Conservation (phyloP, 208 protist species). For the Leishmania tropica region DNA sequence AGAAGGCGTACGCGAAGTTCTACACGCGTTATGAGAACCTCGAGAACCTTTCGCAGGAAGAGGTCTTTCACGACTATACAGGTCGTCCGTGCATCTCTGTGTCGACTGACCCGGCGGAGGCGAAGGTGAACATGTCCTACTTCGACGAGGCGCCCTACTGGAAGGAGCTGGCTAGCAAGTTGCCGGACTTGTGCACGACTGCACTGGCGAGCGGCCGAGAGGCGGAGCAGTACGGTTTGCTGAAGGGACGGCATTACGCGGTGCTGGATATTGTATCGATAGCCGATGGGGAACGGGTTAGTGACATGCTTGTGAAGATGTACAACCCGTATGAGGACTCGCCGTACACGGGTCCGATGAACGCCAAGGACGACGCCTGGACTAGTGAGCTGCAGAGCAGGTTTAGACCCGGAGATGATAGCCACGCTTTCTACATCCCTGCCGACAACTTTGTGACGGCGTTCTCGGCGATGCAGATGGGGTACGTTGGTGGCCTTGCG, state of each 20-base stretch:
- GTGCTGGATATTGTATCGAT: conserved; percentile 44
- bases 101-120: conserved; percentile 37
- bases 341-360: conserved; percentile 49
- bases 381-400: conserved; percentile 33
- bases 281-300: conserved; percentile 20
- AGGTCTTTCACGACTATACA: conserved; percentile 71
- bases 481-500: conserved; percentile 35
- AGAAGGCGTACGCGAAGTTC: conserved; percentile 85
- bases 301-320: conserved; percentile 44
- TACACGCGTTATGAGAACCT: conserved; percentile 77
- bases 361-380: conserved; percentile 45
- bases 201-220: conserved; percentile 33
- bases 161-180: conserved; percentile 31
- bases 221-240: conserved; percentile 36
- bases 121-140: conserved; percentile 43
- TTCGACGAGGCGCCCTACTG: conserved; percentile 51
- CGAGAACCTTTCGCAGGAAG: conserved; percentile 51
- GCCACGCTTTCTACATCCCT: conserved; percentile 40
- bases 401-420: conserved; percentile 35
- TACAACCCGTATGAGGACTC: conserved; percentile 58
- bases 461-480: conserved; percentile 48
- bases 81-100: conserved; percentile 53
- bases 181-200: conserved; percentile 33
- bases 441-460: conserved; percentile 29
- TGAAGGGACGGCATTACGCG: conserved; percentile 50